Evolutionary conservation across 805 yeast genomes (phyloP), one percentile per base, ranked within the genome.

Genomic region (Myxozyma neotropica): DNA sequence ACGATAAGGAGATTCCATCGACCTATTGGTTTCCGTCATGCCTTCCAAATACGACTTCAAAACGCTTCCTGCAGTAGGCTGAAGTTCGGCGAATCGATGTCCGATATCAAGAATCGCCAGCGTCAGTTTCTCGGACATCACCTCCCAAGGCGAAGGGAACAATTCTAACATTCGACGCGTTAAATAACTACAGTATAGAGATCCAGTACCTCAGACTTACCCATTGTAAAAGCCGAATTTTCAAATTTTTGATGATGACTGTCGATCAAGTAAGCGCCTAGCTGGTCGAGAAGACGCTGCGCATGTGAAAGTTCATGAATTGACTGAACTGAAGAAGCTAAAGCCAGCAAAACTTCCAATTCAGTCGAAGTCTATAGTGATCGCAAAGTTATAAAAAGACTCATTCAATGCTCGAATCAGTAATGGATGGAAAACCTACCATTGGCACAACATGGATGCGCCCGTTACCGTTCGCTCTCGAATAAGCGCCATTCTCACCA

Each of bases 341-440:
- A 71, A 0, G 89, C 87, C 46, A 81, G 65, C 59, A 86, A 73
- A 4, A 81, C 78, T 63, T 86, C 88, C 58, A 77, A 76, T 68
- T 80, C 82, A 7, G 67, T 67, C 59, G 58, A 44, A 43, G 58
- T 33, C 60, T 61, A 17, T 15, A 27, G 17, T 45, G 17, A 12
- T 4, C 43, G 5, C 21, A 15, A 38, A 17, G 43, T n/a, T 38
- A 38, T 38, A 38, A 17, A 38, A n/a, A 38, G 21, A n/a, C n/a
- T n/a, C n/a, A n/a, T n/a, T n/a, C 4, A 38, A 8, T 3, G 21
- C 33, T 29, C 33, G 7, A 46, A 1, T 5, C 23, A 7, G 5
- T 24, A 24, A 12, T 8, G 2, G 12, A 12, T 5, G 27, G 21
- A 23, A 24, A 19, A 23, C 55, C 4, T 55, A 43, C 53, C 50